Base-by-base conservation (phyloP, 2,329 filamentous ascomycete species). In the Aspergillus brasiliensis region DNA sequence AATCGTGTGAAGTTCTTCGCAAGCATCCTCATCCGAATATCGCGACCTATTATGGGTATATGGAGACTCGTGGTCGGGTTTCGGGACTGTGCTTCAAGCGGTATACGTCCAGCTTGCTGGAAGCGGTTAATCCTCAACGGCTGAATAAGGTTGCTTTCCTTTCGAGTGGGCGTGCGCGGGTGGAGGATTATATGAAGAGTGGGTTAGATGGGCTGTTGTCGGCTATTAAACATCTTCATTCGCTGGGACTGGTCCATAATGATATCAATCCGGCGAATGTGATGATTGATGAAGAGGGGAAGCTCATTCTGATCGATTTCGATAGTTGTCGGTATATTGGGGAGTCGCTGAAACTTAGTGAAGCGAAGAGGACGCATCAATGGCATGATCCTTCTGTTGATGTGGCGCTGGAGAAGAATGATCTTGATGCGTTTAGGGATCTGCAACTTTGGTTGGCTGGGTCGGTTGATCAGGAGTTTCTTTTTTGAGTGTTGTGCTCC, bases 251-350 rank as follows among this genome's bases (percentile, higher is more conserved):
- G 51, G 65, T 71, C 13, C 68, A 74, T 61, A 71, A 72, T 44
- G 68, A 75, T 49, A 65, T 75, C 21, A 74, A 57, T 27, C 70
- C 69, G 17, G 55, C 56, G n/a, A 74, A 71, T 48, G 70, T 75
- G 31, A 71, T 74, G 67, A 54, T 73, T 25, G 65, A 67, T 19
- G 60, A 70, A 11, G 64, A 70, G 6, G 60, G 59, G 10, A 64
- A 17, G 11, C 54, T 68, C 17, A 54, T 74, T 59, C 63, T 74
- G 6, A 66, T 71, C 13, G 68, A 75, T 63, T 74, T 75, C 23
- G 71, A 67, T 62, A 68, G 65, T 59, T 73, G 68, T 64, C 66
- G 67, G 25, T 58, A 31, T 37, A 60, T 67, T 17, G 68, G 69
- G 23, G 61, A 68, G 38, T 54, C 47, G 2, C 61, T 72, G 48